These are phyloP conservation scores for Ophiocordyceps australis DNA, from an alignment of 2,329 filamentous ascomycete genomes.

Conservation along the genomic window DNA sequence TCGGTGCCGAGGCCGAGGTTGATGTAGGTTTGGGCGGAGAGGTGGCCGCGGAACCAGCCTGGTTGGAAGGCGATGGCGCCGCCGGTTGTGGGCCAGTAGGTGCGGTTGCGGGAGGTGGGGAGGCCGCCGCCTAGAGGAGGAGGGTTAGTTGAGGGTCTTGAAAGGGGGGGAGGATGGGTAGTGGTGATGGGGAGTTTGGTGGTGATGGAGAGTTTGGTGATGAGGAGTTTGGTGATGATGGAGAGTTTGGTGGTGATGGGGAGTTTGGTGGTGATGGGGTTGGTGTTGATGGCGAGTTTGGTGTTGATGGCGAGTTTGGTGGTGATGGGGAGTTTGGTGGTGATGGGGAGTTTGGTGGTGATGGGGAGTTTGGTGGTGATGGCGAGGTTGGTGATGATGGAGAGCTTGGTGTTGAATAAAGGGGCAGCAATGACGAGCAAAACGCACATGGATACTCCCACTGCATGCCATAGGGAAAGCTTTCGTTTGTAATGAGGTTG, in stretches of 20 bases:
- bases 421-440: not conserved
- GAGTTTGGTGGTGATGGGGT: no score
- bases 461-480: constrained; percentile 79
- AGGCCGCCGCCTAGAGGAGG: constrained; percentile 59
- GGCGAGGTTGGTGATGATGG: no score
- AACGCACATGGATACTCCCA: constrained; percentile 85
- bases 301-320: no score
- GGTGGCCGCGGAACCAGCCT: constrained; percentile 88
- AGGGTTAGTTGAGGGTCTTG: no score
- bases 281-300: no score
- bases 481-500: constrained; percentile 63
- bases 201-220: no score
- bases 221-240: no score
- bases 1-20: constrained; percentile 73
- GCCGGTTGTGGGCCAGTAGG: constrained; percentile 76
- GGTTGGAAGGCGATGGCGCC: constrained; percentile 84
- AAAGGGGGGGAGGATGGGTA: not conserved
- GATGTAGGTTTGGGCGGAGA: constrained; percentile 67
- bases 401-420: not conserved
- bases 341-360: no score
- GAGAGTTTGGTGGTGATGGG: no score
- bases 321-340: no score
- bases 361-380: no score
- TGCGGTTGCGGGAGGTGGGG: constrained; percentile 60
- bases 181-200: not conserved